Percentiles rank a stretch among this genome's conserved stretches.
Conservation (phyloP, 768 basidiomycete genomes). For the Multifurca ochricompacta region DNA sequence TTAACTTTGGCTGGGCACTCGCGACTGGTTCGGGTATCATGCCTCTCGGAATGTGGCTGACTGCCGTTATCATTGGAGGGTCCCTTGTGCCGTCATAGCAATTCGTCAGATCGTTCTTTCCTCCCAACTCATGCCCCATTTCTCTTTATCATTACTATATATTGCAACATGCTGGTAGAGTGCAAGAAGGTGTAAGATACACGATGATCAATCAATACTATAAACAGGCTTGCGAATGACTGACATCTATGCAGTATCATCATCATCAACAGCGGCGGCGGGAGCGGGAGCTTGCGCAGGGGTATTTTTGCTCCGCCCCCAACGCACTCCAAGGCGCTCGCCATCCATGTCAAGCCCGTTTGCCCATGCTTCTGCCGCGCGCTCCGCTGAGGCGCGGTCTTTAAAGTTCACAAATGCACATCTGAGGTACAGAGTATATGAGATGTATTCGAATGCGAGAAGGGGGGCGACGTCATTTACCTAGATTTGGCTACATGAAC, state of each 20-base stretch:
- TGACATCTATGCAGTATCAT: not conserved
- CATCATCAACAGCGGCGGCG: not conserved
- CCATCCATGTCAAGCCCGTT: constrained; percentile 83
- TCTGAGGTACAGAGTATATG: constrained; percentile 31
- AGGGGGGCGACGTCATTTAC: constrained; percentile 29
- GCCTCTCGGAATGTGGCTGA: constrained; percentile 36
- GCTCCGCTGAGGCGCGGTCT: constrained; percentile 74
- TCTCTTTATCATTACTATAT: constrained; percentile 8
- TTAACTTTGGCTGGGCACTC: constrained; percentile 49
- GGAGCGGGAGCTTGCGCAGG: not conserved
- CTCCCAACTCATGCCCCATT: not conserved
- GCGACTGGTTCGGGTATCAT: constrained; percentile 29
- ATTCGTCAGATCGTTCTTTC: not conserved
- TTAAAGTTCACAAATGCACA: constrained; percentile 97
- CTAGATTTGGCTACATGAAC: constrained; percentile 80
- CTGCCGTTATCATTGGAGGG: constrained; percentile 25
- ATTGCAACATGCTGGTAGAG: not conserved
- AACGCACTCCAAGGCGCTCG: constrained; percentile 65
- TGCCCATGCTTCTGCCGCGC: constrained; percentile 84
- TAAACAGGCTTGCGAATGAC: not conserved
- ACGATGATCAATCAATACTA: constrained; percentile 2
- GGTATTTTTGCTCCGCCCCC: constrained; percentile 67
- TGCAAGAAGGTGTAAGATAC: constrained; percentile 1
- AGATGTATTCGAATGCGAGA: not conserved
- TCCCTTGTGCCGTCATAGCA: constrained; percentile 16